A percentile compares a stretch with the other conserved stretches of the same genome.
These are phyloP conservation scores for Aspergillus bridgeri DNA, from an alignment of 495 filamentous ascomycete genomes.

Conservation along the genomic window DNA sequence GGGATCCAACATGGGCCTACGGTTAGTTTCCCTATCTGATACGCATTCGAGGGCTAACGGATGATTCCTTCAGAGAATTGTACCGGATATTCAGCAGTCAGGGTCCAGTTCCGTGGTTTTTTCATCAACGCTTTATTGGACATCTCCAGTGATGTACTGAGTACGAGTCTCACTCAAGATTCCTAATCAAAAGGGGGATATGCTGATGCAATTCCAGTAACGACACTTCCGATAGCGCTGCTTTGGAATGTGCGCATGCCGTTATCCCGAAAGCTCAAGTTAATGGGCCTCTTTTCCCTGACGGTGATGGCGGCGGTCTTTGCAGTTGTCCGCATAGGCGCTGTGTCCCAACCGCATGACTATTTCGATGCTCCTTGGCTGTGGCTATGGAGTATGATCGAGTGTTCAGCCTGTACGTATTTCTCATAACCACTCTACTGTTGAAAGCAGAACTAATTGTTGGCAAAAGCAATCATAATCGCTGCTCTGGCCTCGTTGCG, in stretches of 20 bases:
- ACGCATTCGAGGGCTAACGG: neutral
- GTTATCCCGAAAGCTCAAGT: neutral
- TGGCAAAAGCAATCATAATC: neutral
- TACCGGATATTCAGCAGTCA: neutral
- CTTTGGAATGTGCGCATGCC: neutral
- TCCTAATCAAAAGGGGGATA: neutral
- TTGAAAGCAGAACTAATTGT: neutral
- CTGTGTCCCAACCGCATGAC: neutral
- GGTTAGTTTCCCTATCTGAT: neutral
- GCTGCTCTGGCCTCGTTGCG: neutral
- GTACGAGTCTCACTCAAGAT: neutral
- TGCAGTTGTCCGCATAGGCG: neutral
- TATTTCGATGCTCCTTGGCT: neutral
- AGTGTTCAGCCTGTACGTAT: neutral
- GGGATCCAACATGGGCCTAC: neutral
- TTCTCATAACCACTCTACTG: neutral
- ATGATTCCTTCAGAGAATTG: neutral
- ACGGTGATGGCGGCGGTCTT: neutral
- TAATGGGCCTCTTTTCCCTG: neutral
- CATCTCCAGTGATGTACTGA: neutral
- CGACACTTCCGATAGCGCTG: neutral
- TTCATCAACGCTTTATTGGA: neutral
- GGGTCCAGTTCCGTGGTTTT: neutral
- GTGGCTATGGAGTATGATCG: neutral
- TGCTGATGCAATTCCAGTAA: neutral